These are phyloP conservation scores for Halteria grandinella DNA, from an alignment of 73 alveolate genomes.

Conservation along the genomic window DNA sequence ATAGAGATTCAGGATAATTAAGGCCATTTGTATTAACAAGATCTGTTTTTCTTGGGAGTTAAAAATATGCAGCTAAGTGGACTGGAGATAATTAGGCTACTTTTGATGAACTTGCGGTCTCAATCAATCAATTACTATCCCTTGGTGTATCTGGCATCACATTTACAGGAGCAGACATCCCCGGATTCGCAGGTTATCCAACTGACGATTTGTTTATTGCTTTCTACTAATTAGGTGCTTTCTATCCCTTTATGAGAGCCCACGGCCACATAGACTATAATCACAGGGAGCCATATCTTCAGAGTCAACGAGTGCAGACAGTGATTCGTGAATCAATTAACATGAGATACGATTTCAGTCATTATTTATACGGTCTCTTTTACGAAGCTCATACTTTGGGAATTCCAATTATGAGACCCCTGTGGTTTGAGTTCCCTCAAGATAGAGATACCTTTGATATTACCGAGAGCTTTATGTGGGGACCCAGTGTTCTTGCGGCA, in stretches of 20 bases:
- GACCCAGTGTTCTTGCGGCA: conserved; percentile 32
- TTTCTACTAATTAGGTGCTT: conserved; percentile 74
- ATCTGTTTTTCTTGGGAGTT: conserved; percentile 84
- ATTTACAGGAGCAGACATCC: conserved; percentile 89
- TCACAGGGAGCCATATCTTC: conserved; percentile 95
- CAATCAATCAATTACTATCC: conserved; percentile 77
- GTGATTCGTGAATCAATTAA: conserved; percentile 24
- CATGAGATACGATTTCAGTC: conserved; percentile 70
- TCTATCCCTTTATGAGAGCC: conserved; percentile 68
- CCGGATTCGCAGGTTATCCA: conserved; percentile 74
- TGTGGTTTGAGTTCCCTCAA: conserved; percentile 44
- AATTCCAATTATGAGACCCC: conserved; percentile 64
- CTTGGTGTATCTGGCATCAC: conserved; percentile 80
- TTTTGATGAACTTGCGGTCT: conserved; percentile 69
- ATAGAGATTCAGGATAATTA: conserved; percentile 72
- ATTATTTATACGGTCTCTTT: conserved; percentile 64
- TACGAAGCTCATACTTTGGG: conserved; percentile 48
- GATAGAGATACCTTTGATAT: not conserved
- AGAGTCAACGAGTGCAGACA: conserved; percentile 7
- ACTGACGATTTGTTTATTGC: conserved; percentile 34
- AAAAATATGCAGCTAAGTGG: conserved; percentile 91
- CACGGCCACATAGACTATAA: conserved; percentile 63
- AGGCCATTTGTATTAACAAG: conserved; percentile 92
- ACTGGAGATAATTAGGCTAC: conserved; percentile 89
- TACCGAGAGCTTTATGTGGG: conserved; percentile 41